Conservation (phyloP, 2,329 filamentous ascomycete species). For the Penicillium sp. region DNA sequence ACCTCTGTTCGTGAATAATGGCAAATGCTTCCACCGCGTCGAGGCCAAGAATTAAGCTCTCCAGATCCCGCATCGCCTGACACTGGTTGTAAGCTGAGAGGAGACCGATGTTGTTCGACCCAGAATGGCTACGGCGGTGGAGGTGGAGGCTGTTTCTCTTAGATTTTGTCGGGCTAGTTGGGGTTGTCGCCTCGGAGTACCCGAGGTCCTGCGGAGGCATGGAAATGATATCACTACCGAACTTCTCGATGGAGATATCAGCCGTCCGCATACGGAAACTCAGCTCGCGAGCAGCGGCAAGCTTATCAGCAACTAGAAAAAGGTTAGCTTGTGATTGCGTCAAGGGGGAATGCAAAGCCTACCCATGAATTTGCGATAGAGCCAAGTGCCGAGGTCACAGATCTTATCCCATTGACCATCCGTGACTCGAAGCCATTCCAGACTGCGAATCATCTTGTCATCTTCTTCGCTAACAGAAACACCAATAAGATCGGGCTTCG, state of each 20-base stretch:
- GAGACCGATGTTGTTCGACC: conserved; percentile 28
- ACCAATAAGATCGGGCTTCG: conserved; percentile 71
- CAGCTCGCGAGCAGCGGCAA: conserved; percentile 59
- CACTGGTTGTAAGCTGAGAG: conserved; percentile 49
- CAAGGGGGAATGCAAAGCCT: conserved; percentile 48
- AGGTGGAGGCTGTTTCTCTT: conserved; percentile 29
- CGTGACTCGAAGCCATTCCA: conserved; percentile 83
- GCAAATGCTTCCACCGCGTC: conserved; percentile 69
- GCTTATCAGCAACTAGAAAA: conserved; percentile 37
- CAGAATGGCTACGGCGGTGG: conserved; percentile 32
- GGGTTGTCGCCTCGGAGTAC: conserved; percentile 28
- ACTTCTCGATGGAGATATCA: conserved; percentile 44
- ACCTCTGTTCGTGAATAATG: conserved; percentile 51
- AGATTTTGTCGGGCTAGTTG: conserved; percentile 35
- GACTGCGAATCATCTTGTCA: conserved; percentile 73
- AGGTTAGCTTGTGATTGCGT: conserved; percentile 7
- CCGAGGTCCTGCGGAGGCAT: conserved; percentile 23
- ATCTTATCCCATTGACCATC: conserved; percentile 71
- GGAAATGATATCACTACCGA: conserved; percentile 40
- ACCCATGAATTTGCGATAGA: conserved; percentile 86
- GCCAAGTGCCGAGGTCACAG: conserved; percentile 66
- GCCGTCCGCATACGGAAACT: conserved; percentile 53
- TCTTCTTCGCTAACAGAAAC: conserved; percentile 60
- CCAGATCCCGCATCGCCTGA: conserved; percentile 67
- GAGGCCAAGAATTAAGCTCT: conserved; percentile 65